phyloP scores from a whole-genome alignment of 805 yeast genomes.

The Ogataea wickerhamii region DNA sequence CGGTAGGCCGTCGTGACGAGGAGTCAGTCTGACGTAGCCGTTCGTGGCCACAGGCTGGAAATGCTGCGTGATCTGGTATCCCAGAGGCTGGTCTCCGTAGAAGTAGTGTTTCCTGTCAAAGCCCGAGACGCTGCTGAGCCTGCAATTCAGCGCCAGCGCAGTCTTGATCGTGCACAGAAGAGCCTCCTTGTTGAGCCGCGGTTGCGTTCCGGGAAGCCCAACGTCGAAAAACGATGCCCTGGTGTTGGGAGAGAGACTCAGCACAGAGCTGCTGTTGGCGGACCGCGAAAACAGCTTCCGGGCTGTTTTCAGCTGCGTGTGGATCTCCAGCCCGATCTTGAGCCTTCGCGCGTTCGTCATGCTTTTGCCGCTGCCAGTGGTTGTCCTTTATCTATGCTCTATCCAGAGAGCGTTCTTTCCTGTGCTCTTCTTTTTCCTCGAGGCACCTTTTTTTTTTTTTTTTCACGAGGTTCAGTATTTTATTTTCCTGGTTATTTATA shows the following conservation, averaged over 20 bases:
- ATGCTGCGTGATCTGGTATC: conserved; percentile 93
- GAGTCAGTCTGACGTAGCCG: conserved; percentile 53
- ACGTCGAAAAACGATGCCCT: conserved; percentile 76
- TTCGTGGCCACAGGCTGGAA: conserved; percentile 71
- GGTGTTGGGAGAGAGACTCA: conserved; percentile 54
- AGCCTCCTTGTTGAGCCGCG: conserved; percentile 72
- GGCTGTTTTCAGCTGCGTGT: conserved; percentile 76
- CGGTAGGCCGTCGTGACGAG: conserved; percentile 49
- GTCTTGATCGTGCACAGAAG: conserved; percentile 66
- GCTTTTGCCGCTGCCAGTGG: too few relatives aligned
- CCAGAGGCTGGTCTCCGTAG: conserved; percentile 94
- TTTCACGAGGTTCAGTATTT: too few relatives aligned
- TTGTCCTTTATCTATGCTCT: too few relatives aligned
- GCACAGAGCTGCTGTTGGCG: conserved; percentile 41
- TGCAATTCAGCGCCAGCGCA: conserved; percentile 64
- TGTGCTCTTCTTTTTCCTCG: neutral
- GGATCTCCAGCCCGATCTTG: conserved; percentile 90
- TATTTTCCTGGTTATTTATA: too few relatives aligned
- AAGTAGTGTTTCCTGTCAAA: conserved; percentile 96
- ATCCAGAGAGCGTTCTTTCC: conserved; percentile 13
- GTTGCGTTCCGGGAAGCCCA: conserved; percentile 92
- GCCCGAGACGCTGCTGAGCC: conserved; percentile 51
- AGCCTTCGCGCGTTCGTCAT: conserved; percentile 28
- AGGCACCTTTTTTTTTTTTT: too few relatives aligned
- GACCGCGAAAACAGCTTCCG: conserved; percentile 75